Evolutionary conservation across 179 eudicot species (phyloP).

Genomic region (Spergularia azorica): DNA sequence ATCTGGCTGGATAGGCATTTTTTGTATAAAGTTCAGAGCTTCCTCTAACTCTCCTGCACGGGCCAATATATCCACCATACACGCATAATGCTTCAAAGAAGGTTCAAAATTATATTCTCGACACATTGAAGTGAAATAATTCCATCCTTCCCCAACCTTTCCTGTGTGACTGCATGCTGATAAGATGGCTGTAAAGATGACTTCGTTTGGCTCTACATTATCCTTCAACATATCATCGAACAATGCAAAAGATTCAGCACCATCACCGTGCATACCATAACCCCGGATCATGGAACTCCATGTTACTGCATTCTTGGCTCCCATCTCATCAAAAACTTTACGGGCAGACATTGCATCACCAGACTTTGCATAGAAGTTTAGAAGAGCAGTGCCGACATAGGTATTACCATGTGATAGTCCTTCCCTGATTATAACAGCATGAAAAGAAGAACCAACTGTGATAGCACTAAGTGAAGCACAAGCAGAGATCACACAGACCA

Average conservation of each 20-base stretch:
- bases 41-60: constrained; percentile 76
- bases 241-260: constrained; percentile 49
- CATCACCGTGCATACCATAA: constrained; percentile 47
- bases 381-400: constrained; percentile 62
- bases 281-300: constrained; percentile 58
- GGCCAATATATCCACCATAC: constrained; percentile 72
- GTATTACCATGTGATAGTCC: constrained; percentile 51
- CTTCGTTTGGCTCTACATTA: constrained; percentile 61
- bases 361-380: constrained; percentile 80
- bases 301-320: constrained; percentile 57
- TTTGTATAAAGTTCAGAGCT: constrained; percentile 65
- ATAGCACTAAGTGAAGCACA: constrained; percentile 59
- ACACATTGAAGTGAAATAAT: constrained; percentile 60
- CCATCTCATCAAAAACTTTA: constrained; percentile 63
- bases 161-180: constrained; percentile 86
- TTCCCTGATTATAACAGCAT: constrained; percentile 49
- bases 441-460: constrained; percentile 61
- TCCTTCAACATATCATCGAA: constrained; percentile 62
- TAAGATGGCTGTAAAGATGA: constrained; percentile 54
- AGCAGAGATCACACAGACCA: constrained; percentile 61
- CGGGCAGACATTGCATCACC: constrained; percentile 72
- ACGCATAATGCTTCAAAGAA: constrained; percentile 67
- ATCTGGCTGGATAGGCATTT: constrained; percentile 55
- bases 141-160: constrained; percentile 66
- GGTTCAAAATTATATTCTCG: constrained; percentile 53